These are phyloP conservation scores for Cyclanthera cordifolia DNA, from an alignment of 306 rosid genomes.

Conservation along the genomic window DNA sequence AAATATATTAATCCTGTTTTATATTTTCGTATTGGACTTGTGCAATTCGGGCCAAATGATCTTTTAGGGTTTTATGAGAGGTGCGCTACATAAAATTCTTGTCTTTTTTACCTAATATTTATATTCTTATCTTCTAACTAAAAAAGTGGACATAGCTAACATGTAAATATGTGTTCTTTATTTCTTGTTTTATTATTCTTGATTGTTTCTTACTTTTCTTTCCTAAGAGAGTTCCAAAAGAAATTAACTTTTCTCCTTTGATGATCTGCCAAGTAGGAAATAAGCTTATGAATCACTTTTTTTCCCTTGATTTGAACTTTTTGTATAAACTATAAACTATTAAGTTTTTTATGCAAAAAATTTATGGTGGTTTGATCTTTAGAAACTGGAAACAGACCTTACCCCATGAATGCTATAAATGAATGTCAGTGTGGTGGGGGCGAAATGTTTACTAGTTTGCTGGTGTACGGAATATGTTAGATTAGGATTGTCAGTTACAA, in stretches of 20 bases:
- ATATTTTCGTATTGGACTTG: no score
- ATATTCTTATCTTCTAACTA: no score
- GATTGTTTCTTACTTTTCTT: neutral
- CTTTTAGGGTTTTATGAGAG: no score
- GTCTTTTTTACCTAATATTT: no score
- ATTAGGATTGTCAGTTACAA: neutral
- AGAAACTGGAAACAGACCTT: neutral
- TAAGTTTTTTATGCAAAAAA: neutral
- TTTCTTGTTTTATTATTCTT: no score
- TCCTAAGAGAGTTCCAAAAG: neutral
- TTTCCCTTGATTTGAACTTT: neutral
- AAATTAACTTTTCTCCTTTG: neutral
- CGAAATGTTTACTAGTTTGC: neutral
- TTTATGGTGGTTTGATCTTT: neutral
- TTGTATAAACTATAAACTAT: neutral
- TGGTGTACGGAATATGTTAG: neutral
- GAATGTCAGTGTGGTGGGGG: constrained; percentile 8
- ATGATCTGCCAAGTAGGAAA: neutral
- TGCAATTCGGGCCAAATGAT: no score
- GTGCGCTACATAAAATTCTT: no score
- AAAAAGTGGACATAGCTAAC: no score
- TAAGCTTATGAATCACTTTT: neutral
- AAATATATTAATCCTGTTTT: no score
- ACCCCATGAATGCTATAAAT: constrained; percentile 7
- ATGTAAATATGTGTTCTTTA: no score